Percentiles rank a stretch among this genome's conserved stretches.
Evolutionary conservation across 2,329 filamentous ascomycete genomes (phyloP).

Genomic region (Microthyrium microscopicum): DNA sequence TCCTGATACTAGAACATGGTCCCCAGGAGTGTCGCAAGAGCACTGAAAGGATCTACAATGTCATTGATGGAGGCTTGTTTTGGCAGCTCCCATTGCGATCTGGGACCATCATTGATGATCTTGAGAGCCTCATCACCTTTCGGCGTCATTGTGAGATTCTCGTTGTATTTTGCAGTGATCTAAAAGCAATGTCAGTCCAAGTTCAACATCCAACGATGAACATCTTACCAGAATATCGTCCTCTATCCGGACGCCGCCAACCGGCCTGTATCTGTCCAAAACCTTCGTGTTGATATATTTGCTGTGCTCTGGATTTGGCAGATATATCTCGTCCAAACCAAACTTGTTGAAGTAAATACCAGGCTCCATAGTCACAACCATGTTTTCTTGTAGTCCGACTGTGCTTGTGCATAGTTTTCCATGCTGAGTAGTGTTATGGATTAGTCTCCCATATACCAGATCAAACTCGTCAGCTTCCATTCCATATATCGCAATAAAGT

Average conservation of each 20-base stretch:
- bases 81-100: too few species aligned
- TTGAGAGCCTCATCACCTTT: slow-evolving; percentile 51
- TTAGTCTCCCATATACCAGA: too few species aligned
- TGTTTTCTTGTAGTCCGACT: slow-evolving; percentile 32
- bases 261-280: slow-evolving; percentile 65
- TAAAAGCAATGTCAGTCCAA: not conserved
- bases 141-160: slow-evolving; percentile 56
- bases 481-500: too few species aligned
- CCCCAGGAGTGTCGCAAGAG: too few species aligned
- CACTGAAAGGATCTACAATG: too few species aligned
- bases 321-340: slow-evolving; percentile 60
- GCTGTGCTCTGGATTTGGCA: slow-evolving; percentile 53
- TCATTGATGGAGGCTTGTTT: too few species aligned
- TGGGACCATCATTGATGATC: slow-evolving; percentile 34
- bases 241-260: slow-evolving; percentile 58
- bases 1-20: too few species aligned
- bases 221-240: slow-evolving; percentile 47
- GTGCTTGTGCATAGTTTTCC: too few species aligned
- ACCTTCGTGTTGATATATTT: slow-evolving; percentile 62
- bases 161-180: slow-evolving; percentile 47
- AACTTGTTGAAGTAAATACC: slow-evolving; percentile 74
- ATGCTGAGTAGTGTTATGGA: too few species aligned
- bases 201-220: not conserved
- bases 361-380: slow-evolving; percentile 40
- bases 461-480: too few species aligned